These are phyloP conservation scores for Talaromyces rugulosus DNA, from an alignment of 2,329 filamentous ascomycete genomes.

Conservation along the genomic window DNA sequence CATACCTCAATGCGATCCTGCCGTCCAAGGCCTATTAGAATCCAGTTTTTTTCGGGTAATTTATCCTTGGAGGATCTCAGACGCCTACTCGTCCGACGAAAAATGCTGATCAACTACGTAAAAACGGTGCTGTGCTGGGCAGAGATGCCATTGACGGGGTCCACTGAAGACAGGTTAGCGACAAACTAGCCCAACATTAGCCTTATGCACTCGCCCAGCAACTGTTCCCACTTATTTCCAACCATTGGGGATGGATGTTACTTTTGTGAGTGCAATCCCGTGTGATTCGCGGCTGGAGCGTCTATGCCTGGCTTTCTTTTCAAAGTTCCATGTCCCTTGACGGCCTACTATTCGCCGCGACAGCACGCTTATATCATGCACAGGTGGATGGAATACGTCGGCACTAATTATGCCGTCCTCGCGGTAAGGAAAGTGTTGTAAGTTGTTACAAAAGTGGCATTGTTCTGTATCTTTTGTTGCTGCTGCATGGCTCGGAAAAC, in stretches of 20 bases:
- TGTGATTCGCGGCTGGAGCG: not conserved
- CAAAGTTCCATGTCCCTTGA: not conserved
- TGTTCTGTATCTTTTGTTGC: not conserved
- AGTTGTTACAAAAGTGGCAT: not conserved
- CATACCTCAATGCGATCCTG: not conserved
- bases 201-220: not conserved
- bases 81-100: not conserved
- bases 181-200: not conserved
- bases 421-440: not conserved
- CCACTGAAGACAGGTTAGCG: not conserved
- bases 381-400: not conserved
- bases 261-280: not conserved
- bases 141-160: not conserved
- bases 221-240: not conserved
- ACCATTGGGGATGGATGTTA: not conserved
- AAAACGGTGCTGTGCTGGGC: not conserved
- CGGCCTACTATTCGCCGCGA: not conserved
- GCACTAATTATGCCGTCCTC: not conserved
- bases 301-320: not conserved
- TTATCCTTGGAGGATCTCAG: not conserved
- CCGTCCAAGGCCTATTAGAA: slow-evolving; percentile 3
- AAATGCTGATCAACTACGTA: not conserved
- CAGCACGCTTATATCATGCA: not conserved
- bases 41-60: not conserved
- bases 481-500: not conserved